Evolutionary conservation across 73 alveolate genomes (phyloP).

Genomic region (Breviolum minutum): DNA sequence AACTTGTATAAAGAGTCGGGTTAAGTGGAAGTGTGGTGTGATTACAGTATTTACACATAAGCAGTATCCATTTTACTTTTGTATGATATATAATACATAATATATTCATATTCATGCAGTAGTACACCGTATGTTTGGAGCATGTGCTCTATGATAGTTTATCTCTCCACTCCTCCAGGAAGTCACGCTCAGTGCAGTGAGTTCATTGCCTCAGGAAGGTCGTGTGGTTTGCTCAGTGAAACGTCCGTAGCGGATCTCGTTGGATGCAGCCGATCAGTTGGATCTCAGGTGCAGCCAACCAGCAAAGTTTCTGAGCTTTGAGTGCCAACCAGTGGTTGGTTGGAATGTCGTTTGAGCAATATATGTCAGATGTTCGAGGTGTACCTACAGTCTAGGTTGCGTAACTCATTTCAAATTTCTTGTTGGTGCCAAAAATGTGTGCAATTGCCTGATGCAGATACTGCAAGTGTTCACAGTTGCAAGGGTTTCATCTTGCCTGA

Average conservation of each 20-base stretch:
- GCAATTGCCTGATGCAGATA: too few relatives aligned
- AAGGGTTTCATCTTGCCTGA: neutral
- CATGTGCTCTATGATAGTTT: too few relatives aligned
- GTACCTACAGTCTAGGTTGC: too few relatives aligned
- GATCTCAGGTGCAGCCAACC: slow-evolving; percentile 36
- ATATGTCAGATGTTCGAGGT: neutral
- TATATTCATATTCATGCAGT: too few relatives aligned
- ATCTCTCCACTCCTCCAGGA: neutral
- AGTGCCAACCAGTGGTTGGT: neutral
- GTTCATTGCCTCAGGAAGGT: slow-evolving; percentile 38
- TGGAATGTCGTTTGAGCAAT: neutral
- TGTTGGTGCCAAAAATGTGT: too few relatives aligned
- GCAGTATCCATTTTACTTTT: too few relatives aligned
- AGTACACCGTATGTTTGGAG: neutral
- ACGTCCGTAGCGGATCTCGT: neutral
- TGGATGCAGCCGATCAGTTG: neutral
- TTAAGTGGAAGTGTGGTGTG: too few relatives aligned
- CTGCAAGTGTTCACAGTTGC: neutral
- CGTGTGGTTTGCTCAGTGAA: slow-evolving; percentile 16
- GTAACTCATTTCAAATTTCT: too few relatives aligned
- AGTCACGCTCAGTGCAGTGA: slow-evolving; percentile 45
- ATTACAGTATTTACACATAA: too few relatives aligned
- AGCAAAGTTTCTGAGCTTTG: slow-evolving; percentile 72
- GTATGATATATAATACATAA: too few relatives aligned
- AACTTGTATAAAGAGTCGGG: too few relatives aligned